A percentile compares a stretch with the other conserved stretches of the same genome.
These are phyloP conservation scores for Malus hybrid DNA, from an alignment of 331 rosid species.

Conservation along the genomic window DNA sequence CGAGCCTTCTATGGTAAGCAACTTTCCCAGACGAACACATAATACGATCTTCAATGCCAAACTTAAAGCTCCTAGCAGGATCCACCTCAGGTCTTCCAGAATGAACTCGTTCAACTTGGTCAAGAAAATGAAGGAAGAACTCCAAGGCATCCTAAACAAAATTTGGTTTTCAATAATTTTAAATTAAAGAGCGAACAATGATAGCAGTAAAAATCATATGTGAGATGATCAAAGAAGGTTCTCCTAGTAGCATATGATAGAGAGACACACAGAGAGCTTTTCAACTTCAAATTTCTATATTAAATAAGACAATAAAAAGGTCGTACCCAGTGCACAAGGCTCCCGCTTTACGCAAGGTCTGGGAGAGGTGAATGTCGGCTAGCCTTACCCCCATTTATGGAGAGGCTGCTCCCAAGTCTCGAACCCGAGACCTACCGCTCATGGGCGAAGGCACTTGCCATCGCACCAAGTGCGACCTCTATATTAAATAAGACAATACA, in stretches of 20 bases:
- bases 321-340: too few relatives aligned
- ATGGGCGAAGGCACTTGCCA: too few relatives aligned
- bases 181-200: slow-evolving; percentile 7
- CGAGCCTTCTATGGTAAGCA: slow-evolving; percentile 77
- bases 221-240: neutral
- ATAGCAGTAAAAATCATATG: neutral
- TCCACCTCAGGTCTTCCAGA: slow-evolving; percentile 52
- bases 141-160: slow-evolving; percentile 87
- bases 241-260: neutral
- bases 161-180: slow-evolving; percentile 9
- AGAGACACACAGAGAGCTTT: neutral
- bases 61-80: slow-evolving; percentile 86
- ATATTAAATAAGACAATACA: neutral
- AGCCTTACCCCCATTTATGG: too few relatives aligned
- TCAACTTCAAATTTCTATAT: neutral
- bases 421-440: too few relatives aligned
- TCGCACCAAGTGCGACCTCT: neutral
- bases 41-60: slow-evolving; percentile 93
- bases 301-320: neutral
- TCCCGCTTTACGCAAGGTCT: too few relatives aligned
- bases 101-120: slow-evolving; percentile 82
- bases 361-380: too few relatives aligned
- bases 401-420: too few relatives aligned
- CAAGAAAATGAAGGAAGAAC: slow-evolving; percentile 90
- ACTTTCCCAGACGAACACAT: slow-evolving; percentile 92